Conservation (phyloP, 768 basidiomycete genomes). For the Termitomyces bulborhizus region DNA sequence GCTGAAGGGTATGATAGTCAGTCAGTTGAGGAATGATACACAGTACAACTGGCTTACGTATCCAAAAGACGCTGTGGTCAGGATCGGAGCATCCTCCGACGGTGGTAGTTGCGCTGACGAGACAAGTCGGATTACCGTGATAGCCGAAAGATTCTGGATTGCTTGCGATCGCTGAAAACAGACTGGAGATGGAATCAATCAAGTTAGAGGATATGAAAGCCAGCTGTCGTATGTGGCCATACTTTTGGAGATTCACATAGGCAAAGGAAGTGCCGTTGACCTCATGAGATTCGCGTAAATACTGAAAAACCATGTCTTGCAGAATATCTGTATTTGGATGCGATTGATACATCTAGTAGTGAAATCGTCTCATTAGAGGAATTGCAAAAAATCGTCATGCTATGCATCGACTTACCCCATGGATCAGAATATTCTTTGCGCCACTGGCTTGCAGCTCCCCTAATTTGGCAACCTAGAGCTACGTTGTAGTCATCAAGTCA, state of each 20-base stretch:
- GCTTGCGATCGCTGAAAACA: constrained; percentile 21
- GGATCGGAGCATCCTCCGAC: constrained; percentile 25
- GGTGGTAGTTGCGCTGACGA: constrained; percentile 23
- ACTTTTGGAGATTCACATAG: constrained; percentile 23
- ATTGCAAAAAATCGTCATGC: background rate
- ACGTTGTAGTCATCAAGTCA: background rate
- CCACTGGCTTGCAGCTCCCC: constrained; percentile 23
- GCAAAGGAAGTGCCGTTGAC: constrained; percentile 25
- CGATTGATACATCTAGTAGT: constrained; percentile 23
- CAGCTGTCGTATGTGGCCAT: background rate
- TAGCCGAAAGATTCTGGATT: constrained; percentile 20
- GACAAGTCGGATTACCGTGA: constrained; percentile 22
- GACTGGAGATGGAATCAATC: background rate
- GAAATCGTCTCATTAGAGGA: background rate
- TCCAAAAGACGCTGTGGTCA: constrained; percentile 20
- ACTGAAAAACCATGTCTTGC: constrained; percentile 21
- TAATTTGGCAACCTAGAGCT: constrained; percentile 17
- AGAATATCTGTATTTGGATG: constrained; percentile 21
- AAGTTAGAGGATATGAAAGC: background rate
- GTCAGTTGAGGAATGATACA: background rate
- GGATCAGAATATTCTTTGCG: constrained; percentile 24
- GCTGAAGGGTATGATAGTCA: constrained; percentile 9
- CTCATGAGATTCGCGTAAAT: constrained; percentile 18
- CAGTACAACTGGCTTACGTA: background rate
- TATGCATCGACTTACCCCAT: constrained; percentile 15